Conservation (phyloP, 805 yeast genomes). For the Kuraishia hungarica region DNA sequence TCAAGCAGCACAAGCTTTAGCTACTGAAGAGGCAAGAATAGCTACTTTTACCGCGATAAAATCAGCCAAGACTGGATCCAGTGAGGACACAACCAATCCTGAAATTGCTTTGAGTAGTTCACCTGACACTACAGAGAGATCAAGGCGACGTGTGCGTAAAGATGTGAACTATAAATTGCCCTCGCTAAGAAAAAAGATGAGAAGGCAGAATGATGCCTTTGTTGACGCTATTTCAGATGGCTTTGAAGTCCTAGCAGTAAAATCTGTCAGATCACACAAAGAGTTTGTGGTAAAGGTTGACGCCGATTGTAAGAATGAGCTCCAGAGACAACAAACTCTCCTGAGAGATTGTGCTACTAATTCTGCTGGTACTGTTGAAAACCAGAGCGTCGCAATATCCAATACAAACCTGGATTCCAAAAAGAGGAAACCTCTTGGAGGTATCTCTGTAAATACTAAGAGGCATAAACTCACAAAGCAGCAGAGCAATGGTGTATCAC, state of each 20-base stretch:
- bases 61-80: no score
- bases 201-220: constrained; percentile 52
- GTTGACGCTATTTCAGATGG: constrained; percentile 49
- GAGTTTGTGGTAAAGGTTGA: not conserved
- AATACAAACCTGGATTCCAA: not conserved
- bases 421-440: not conserved
- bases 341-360: not conserved
- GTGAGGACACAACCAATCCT: no score
- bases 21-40: no score
- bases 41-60: no score
- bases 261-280: not conserved
- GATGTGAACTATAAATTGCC: constrained; percentile 56
- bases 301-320: not conserved
- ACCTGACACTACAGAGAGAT: constrained; percentile 3
- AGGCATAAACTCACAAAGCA: not conserved
- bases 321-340: not conserved
- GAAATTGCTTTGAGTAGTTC: not conserved
- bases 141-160: not conserved
- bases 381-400: not conserved
- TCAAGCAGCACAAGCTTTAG: no score
- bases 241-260: constrained; percentile 2
- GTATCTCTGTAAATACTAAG: not conserved
- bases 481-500: not conserved
- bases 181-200: constrained; percentile 57
- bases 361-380: not conserved